phyloP scores from a whole-genome alignment of 192 early-diverging fungal species.

The Entophlyctis luteolus region DNA sequence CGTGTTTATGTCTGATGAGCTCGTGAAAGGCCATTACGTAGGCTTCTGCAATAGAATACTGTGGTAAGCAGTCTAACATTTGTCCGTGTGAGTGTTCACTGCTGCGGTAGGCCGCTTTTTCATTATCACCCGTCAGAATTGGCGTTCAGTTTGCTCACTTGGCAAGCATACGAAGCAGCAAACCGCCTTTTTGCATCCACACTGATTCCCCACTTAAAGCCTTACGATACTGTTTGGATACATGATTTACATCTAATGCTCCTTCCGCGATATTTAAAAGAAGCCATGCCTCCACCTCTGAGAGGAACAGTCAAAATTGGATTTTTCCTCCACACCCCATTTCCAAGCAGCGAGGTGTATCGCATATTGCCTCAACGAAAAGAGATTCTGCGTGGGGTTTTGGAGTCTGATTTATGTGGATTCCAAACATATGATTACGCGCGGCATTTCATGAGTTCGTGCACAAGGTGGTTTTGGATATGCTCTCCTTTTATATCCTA shows the following conservation, averaged over 20 bases:
- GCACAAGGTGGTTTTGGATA: slow-evolving; percentile 58
- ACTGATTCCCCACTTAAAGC: slow-evolving; percentile 75
- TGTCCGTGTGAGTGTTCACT: too few species aligned
- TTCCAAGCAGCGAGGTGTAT: slow-evolving; percentile 95
- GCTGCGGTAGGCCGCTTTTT: too few species aligned
- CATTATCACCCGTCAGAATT: slow-evolving; percentile 99
- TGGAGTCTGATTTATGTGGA: slow-evolving; percentile 85
- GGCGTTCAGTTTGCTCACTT: slow-evolving; percentile 87
- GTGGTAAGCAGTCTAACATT: too few species aligned
- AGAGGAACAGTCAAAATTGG: slow-evolving; percentile 86
- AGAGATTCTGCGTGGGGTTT: slow-evolving; percentile 85
- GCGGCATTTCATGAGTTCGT: slow-evolving; percentile 94
- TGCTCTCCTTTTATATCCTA: background rate
- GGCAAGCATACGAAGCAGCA: slow-evolving; percentile 90
- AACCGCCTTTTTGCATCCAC: slow-evolving; percentile 93
- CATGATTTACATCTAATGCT: slow-evolving; percentile 98
- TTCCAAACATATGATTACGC: slow-evolving; percentile 99
- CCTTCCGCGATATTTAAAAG: slow-evolving; percentile 79
- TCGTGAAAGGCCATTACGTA: slow-evolving; percentile 95
- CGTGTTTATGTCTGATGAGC: slow-evolving; percentile 88
- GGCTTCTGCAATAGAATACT: slow-evolving; percentile 97
- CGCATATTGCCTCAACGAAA: slow-evolving; percentile 61
- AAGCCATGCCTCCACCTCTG: slow-evolving; percentile 36
- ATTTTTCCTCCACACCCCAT: slow-evolving; percentile 97
- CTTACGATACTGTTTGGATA: slow-evolving; percentile 64